A percentile compares a stretch with the other conserved stretches of the same genome.
Evolutionary conservation across 805 yeast species (phyloP).

Genomic region (Nakazawaea laoshanensis): DNA sequence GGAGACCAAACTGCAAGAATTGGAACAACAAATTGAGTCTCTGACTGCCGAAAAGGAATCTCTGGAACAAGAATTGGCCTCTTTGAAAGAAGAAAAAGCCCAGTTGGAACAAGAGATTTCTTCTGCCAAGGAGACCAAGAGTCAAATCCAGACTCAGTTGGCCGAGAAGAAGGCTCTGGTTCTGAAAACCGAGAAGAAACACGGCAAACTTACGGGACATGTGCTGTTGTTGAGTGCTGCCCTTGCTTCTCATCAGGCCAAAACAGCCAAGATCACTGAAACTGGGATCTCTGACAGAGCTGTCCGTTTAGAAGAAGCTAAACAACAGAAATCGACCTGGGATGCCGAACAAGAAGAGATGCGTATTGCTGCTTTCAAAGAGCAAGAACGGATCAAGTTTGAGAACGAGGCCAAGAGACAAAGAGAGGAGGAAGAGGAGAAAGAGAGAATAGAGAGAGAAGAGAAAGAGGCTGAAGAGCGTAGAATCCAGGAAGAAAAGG

Average conservation of each 20-base stretch:
- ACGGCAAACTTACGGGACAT: constrained; percentile 30
- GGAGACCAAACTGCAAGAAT: constrained; percentile 27
- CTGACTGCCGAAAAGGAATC: constrained; percentile 28
- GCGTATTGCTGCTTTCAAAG: constrained; percentile 34
- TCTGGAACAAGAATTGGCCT: constrained; percentile 22
- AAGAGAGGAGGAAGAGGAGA: constrained; percentile 31
- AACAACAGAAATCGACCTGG: constrained; percentile 33
- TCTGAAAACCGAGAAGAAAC: constrained; percentile 27
- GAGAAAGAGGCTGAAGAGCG: constrained; percentile 20
- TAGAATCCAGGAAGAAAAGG: constrained; percentile 11
- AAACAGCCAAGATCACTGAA: constrained; percentile 28
- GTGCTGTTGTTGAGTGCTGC: constrained; percentile 32
- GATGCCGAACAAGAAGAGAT: constrained; percentile 33
- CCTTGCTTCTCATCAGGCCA: constrained; percentile 35
- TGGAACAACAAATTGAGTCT: constrained; percentile 26
- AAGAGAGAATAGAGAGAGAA: constrained; percentile 24
- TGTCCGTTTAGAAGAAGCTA: constrained; percentile 30
- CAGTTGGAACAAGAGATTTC: constrained; percentile 24
- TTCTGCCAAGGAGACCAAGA: constrained; percentile 23
- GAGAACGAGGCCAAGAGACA: constrained; percentile 29
- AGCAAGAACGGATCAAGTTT: constrained; percentile 33
- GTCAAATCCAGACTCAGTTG: constrained; percentile 31
- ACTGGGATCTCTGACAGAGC: too few species aligned
- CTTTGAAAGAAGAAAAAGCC: constrained; percentile 30
- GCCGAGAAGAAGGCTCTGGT: constrained; percentile 24